Base-by-base conservation (phyloP, 345 rosid species). In the Pugionium dolabratum region DNA sequence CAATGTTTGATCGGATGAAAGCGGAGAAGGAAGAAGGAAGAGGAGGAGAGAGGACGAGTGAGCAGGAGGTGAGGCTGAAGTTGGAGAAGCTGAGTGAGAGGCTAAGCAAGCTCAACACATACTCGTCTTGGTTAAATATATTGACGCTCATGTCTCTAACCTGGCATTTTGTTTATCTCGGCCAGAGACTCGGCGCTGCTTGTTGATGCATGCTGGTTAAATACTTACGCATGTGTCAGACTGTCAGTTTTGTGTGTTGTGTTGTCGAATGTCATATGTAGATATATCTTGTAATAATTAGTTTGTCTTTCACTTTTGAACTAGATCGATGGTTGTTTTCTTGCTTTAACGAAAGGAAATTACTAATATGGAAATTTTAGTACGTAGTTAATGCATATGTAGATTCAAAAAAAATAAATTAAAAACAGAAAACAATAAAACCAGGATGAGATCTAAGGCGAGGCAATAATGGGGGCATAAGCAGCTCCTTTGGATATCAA, bases 1-100 rank as follows among this genome's bases (percentile, higher is more conserved):
- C 77, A 0, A 90, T 90, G 96, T 80, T 83, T 56, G 91, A 89
- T 80, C 69, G 82, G 66, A 72, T 82, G 76, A 92, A 81, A 75
- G 53, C 82, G 40, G 95, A 86, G 47, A 93, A 88, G 66, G 94
- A 93, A 57, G 97, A 88, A 71, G 90, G 90, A 34, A 74, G 89
- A 74, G 94, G 95, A 58, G 68, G 78, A 56, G 90, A 40, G 53
- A 58, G 6, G 40, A 55, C 53, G 40, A 60, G 29, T 35, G 65
- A 2, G 33, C 67, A 32, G 7, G 67, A 66, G 78, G 56, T 55
- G 62, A 78, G 64, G 78, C 56, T 54, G 79, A 56, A 60, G 52
- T 56, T 78, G n/a, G 60, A 4, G 2, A 79, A 48, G 63, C 56
- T 82, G 69, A 85, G 79, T 6, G 75, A 70, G 77, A 86, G 74